Conservation (phyloP, 2,329 filamentous ascomycete species). For the Aspergillus aculeatinus region DNA sequence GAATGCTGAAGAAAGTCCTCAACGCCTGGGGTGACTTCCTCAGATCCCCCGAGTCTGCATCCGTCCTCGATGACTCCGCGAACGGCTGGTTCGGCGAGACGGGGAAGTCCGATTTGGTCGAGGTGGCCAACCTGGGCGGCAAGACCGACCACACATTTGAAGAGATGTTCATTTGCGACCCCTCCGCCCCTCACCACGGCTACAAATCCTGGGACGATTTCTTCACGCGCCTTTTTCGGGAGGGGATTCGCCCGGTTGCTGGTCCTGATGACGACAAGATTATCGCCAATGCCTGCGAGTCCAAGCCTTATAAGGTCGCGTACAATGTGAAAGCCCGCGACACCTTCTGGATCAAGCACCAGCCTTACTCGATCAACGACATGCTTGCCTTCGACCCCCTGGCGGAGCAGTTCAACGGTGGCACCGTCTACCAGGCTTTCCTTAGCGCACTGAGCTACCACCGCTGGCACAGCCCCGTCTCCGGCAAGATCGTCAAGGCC, state of each 20-base stretch:
- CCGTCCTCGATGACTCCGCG: constrained; percentile 45
- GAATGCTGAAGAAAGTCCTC: constrained; percentile 52
- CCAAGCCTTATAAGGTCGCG: constrained; percentile 55
- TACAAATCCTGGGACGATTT: constrained; percentile 70
- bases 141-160: constrained; percentile 39
- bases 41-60: constrained; percentile 54
- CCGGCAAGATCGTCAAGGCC: constrained; percentile 58
- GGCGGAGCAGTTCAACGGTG: constrained; percentile 56
- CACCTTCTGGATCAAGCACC: constrained; percentile 67
- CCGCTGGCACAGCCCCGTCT: constrained; percentile 69
- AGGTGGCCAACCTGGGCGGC: constrained; percentile 14
- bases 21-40: constrained; percentile 56
- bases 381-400: constrained; percentile 61
- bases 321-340: constrained; percentile 56
- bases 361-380: constrained; percentile 65
- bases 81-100: constrained; percentile 59
- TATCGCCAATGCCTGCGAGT: constrained; percentile 66
- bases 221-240: constrained; percentile 61
- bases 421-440: constrained; percentile 70
- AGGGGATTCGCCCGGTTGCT: constrained; percentile 58
- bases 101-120: constrained; percentile 40
- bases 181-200: constrained; percentile 40
- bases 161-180: constrained; percentile 22
- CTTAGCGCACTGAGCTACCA: constrained; percentile 68
- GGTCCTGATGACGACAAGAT: constrained; percentile 51